phyloP scores from a whole-genome alignment of 106 monocot genomes.

The Dendrobium nobile region DNA sequence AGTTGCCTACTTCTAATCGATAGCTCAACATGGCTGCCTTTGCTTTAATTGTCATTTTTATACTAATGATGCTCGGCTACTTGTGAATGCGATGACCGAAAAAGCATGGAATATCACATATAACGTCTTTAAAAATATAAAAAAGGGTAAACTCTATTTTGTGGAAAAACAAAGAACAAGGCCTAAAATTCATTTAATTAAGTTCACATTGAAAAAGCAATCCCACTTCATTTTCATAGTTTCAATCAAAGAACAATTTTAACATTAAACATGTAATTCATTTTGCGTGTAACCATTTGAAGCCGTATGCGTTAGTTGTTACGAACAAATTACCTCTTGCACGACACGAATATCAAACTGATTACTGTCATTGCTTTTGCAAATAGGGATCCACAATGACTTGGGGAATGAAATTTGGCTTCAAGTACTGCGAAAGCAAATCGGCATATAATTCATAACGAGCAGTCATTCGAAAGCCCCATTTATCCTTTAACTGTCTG shows the following conservation, averaged over 20 bases:
- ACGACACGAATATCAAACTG: background rate
- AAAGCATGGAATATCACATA: background rate
- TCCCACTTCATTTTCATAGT: background rate
- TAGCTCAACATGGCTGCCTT: background rate
- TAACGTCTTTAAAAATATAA: background rate
- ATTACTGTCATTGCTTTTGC: slow-evolving; percentile 13
- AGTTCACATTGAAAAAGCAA: too few relatives aligned
- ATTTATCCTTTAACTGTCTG: slow-evolving; percentile 86
- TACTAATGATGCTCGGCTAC: background rate
- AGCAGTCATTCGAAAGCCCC: slow-evolving; percentile 95
- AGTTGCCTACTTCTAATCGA: too few relatives aligned
- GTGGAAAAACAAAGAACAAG: background rate
- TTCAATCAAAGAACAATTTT: background rate
- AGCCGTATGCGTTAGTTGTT: too few relatives aligned
- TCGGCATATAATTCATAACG: slow-evolving; percentile 70
- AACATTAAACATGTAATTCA: background rate
- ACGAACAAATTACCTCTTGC: background rate
- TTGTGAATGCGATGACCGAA: background rate
- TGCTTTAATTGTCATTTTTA: background rate
- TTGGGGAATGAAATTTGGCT: slow-evolving; percentile 65
- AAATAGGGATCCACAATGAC: slow-evolving; percentile 65
- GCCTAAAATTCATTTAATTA: background rate
- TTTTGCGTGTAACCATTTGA: background rate
- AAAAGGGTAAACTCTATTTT: background rate
- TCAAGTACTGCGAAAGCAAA: slow-evolving; percentile 44